Percentiles rank a stretch among this genome's conserved stretches.
Evolutionary conservation across 306 rosid species (phyloP).

Genomic region (Elaeagnus macrophylla): DNA sequence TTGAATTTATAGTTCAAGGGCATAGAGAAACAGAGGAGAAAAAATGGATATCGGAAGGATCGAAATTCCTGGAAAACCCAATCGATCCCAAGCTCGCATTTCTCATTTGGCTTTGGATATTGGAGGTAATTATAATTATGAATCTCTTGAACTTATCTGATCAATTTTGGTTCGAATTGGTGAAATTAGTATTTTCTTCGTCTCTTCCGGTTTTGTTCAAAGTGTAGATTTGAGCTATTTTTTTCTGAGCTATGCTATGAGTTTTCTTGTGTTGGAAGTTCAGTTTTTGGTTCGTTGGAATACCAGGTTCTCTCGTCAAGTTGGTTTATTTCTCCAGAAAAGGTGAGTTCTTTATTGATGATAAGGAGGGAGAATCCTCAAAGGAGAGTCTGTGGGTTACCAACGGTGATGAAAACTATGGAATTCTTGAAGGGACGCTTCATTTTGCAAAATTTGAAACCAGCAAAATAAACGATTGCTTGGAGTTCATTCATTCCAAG

Average conservation of each 20-base stretch:
- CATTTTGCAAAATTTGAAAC: constrained; percentile 77
- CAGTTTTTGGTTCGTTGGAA: constrained; percentile 15
- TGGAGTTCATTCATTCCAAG: constrained; percentile 65
- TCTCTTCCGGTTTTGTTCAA: neutral
- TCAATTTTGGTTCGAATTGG: neutral
- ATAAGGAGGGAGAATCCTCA: constrained; percentile 29
- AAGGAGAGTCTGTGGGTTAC: constrained; percentile 29
- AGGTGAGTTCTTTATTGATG: constrained; percentile 24
- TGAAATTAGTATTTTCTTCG: neutral
- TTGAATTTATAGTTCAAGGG: neutral
- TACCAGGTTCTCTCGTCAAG: constrained; percentile 66
- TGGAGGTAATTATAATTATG: constrained; percentile 42
- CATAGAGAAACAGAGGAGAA: neutral
- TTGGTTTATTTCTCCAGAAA: constrained; percentile 68
- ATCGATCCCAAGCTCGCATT: constrained; percentile 19
- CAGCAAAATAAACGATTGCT: constrained; percentile 66
- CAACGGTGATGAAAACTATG: constrained; percentile 18
- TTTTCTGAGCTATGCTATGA: neutral
- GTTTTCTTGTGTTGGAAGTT: neutral
- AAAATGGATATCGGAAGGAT: constrained; percentile 41
- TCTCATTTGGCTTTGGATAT: constrained; percentile 66
- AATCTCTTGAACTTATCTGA: neutral
- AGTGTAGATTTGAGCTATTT: neutral
- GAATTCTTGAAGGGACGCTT: constrained; percentile 63
- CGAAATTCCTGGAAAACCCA: constrained; percentile 21